phyloP scores from a whole-genome alignment of 208 protist species.

The Wallacemonas rigidus region DNA sequence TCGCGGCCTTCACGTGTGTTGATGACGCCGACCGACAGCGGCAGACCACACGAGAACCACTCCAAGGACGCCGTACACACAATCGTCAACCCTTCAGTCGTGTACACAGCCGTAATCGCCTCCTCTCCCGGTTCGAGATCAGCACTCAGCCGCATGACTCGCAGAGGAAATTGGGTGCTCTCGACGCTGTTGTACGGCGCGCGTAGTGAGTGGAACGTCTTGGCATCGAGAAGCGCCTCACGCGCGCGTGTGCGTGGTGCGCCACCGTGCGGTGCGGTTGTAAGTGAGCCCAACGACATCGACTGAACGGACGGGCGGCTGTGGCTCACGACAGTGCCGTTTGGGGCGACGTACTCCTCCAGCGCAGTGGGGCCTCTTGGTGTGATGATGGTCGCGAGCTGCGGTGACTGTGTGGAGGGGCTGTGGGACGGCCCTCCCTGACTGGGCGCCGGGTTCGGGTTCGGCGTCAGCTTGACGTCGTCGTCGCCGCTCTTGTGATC shows the following conservation, averaged over 20 bases:
- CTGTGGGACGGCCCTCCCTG: background rate
- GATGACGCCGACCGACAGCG: constrained; percentile 28
- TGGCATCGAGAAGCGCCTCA: constrained; percentile 44
- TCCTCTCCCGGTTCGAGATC: constrained; percentile 30
- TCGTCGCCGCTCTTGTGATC: background rate
- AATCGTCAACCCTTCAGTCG: constrained; percentile 28
- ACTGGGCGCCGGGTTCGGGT: background rate
- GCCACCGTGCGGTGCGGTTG: background rate
- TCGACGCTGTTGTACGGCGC: constrained; percentile 65
- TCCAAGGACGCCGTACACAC: constrained; percentile 34
- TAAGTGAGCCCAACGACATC: background rate
- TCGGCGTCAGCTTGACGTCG: background rate
- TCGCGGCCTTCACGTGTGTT: background rate
- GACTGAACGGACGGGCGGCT: background rate
- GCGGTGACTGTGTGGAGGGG: background rate
- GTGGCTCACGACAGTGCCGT: background rate
- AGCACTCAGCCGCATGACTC: constrained; percentile 58
- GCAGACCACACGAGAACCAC: constrained; percentile 45
- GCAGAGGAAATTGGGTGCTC: constrained; percentile 70
- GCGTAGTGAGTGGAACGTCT: constrained; percentile 49
- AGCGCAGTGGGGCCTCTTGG: background rate
- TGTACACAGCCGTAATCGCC: constrained; percentile 32
- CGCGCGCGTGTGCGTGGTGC: background rate
- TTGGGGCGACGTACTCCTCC: background rate
- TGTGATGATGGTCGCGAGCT: background rate